Conservation (phyloP, 2,329 filamentous ascomycete genomes). For the Diplodia seriata region DNA sequence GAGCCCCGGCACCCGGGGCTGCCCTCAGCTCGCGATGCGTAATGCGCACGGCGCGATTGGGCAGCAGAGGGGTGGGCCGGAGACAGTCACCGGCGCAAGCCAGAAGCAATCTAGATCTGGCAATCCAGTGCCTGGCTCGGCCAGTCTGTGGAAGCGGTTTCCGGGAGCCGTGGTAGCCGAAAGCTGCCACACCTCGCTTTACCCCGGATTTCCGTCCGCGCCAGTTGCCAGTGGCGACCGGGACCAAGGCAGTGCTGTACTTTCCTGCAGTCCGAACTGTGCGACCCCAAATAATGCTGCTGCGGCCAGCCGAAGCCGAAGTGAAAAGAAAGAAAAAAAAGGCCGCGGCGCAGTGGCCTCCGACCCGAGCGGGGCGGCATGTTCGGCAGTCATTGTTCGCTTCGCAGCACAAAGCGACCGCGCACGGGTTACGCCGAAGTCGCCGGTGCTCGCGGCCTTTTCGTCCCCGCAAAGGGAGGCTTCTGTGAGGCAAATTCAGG, state of each 20-base stretch:
- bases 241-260: neutral
- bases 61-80: neutral
- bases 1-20: neutral
- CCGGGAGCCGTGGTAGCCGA: conserved; percentile 18
- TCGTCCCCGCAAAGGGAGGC: neutral
- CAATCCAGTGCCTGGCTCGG: conserved; percentile 5
- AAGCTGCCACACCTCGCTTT: conserved; percentile 10
- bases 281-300: neutral
- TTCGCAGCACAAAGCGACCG: neutral
- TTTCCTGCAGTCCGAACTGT: neutral
- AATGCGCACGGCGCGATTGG: conserved; percentile 10
- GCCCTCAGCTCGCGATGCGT: conserved; percentile 2
- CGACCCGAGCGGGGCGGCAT: conserved; percentile 12
- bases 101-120: conserved; percentile 12
- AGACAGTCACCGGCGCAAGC: neutral
- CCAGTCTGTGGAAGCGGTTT: neutral
- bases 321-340: neutral
- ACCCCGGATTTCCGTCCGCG: conserved; percentile 13
- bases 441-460: neutral
- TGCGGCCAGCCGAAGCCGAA: neutral
- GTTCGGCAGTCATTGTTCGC: conserved; percentile 16
- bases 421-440: conserved; percentile 7
- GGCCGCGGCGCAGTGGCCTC: neutral
- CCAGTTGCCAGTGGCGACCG: neutral
- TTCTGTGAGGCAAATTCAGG: neutral